Evolutionary conservation across 1,284 basidiomycete species (phyloP).

Genomic region (Fomitiporia mediterranea): DNA sequence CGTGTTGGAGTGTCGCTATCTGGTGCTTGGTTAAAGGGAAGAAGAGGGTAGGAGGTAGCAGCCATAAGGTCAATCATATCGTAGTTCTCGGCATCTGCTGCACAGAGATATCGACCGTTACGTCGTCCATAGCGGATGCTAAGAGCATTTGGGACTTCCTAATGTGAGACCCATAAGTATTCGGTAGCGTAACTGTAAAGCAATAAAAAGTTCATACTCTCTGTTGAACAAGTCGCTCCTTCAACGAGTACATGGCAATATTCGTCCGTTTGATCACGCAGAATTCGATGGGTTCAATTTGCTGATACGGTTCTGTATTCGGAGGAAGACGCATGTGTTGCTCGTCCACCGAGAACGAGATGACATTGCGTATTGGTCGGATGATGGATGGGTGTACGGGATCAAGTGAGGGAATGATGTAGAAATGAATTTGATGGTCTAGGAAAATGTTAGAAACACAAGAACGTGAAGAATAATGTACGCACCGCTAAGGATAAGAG

Average conservation of each 20-base stretch:
- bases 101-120: slow-evolving; percentile 62
- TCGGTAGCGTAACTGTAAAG: not conserved
- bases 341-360: slow-evolving; percentile 78
- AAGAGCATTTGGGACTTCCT: slow-evolving; percentile 80
- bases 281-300: slow-evolving; percentile 63
- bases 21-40: slow-evolving; percentile 70
- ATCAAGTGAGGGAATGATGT: slow-evolving; percentile 75
- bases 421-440: slow-evolving; percentile 80
- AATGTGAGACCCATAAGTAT: slow-evolving; percentile 5
- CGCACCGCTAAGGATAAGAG: slow-evolving; percentile 68
- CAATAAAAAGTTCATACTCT: slow-evolving; percentile 41
- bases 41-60: slow-evolving; percentile 61
- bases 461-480: slow-evolving; percentile 7
- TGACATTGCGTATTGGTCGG: slow-evolving; percentile 74
- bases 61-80: slow-evolving; percentile 72
- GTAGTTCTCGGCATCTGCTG: slow-evolving; percentile 70
- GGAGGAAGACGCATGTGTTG: slow-evolving; percentile 57
- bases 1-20: slow-evolving; percentile 44
- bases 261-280: slow-evolving; percentile 71
- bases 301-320: slow-evolving; percentile 37
- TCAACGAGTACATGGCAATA: slow-evolving; percentile 64
- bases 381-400: slow-evolving; percentile 53
- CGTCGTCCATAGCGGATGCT: slow-evolving; percentile 61
- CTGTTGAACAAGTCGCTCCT: slow-evolving; percentile 53
- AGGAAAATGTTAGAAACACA: not conserved